Percentiles rank a stretch among this genome's conserved stretches.
Conservation (phyloP, 768 basidiomycete species). For the Auricularia heimuer region DNA sequence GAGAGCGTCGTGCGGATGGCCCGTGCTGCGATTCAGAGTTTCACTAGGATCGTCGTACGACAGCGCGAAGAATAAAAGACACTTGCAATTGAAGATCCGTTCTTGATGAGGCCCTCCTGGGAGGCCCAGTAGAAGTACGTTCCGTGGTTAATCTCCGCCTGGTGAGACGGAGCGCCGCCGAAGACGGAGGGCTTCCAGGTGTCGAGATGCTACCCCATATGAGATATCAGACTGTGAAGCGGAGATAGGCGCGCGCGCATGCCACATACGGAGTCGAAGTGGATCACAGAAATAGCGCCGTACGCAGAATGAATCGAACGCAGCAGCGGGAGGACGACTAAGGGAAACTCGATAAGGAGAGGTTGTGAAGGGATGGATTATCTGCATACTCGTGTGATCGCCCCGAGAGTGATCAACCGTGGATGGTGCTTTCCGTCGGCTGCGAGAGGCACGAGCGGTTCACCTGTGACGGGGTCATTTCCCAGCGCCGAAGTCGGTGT, state of each 20-base stretch:
- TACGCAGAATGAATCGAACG: slow-evolving; percentile 70
- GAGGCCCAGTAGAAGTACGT: slow-evolving; percentile 89
- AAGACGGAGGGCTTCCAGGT: slow-evolving; percentile 72
- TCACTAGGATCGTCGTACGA: slow-evolving; percentile 62
- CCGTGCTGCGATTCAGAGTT: slow-evolving; percentile 53
- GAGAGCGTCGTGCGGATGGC: slow-evolving; percentile 80
- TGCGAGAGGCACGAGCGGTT: slow-evolving; percentile 47
- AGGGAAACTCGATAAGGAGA: too few species aligned
- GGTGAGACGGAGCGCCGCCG: slow-evolving; percentile 60
- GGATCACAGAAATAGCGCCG: slow-evolving; percentile 72
- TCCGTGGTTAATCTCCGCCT: slow-evolving; percentile 75
- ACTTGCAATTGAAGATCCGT: slow-evolving; percentile 80
- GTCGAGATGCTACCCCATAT: slow-evolving; percentile 23
- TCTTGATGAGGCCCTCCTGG: slow-evolving; percentile 68
- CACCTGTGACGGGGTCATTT: slow-evolving; percentile 51
- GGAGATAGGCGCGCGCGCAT: slow-evolving; percentile 2
- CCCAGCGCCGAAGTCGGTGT: slow-evolving; percentile 51
- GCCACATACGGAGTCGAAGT: slow-evolving; percentile 57
- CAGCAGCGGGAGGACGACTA: slow-evolving; percentile 36
- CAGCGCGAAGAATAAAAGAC: slow-evolving; percentile 19
- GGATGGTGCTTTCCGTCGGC: slow-evolving; percentile 69
- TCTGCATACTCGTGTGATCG: slow-evolving; percentile 68
- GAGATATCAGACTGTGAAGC: slow-evolving; percentile 19
- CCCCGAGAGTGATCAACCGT: slow-evolving; percentile 77
- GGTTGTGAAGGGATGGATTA: background rate